Evolutionary conservation across 2,329 filamentous ascomycete genomes (phyloP), one percentile per base, ranked within the genome.

Genomic region (Aspergillus pseudotamarii): DNA sequence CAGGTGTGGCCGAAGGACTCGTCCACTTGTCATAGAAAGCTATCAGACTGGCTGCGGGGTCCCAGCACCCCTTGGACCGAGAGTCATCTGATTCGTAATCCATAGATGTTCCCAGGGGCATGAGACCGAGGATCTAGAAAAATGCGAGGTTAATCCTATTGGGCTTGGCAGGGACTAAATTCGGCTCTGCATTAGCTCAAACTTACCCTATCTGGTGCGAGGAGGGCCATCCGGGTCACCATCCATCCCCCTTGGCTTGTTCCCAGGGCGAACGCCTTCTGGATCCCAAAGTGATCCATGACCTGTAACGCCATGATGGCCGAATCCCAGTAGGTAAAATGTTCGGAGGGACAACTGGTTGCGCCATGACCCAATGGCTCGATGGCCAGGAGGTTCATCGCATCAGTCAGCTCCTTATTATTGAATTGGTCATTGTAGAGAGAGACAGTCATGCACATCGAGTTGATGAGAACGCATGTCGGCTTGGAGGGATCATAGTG

Each of bases 231-330:
- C 21, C 82, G 68, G 6, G 80, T 78, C 1, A 79, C 79, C 12
- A 86, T 80, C 82, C 83, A 86, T 0, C 84, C 84, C 0, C 84
- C 84, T 69, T 86, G 84, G 62, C 81, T 84, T 2, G 83, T 85
- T 0, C 84, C 83, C 23, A 85, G 72, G 0, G 78, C 80, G 64
- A 84, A 84, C 0, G 78, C 78, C 65, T 79, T 80, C 16, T 77
- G 66, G 21, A 84, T 78, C 0, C 75, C 74, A 9, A 85, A 62
- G 6, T 78, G 78, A 45, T 86, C 81, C 79, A 88, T 78, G 1
- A 85, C 84, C 74, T 88, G 85, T 34, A 79, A 58, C 12, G 82
- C 81, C 82, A 88, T 84, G 59, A 80, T 76, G 1, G 83, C 83
- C 0, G 82, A 80, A 67, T 85, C 83, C 84, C 84, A 86, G 69